These are phyloP conservation scores for Smittium culicis DNA, from an alignment of 371 early-diverging fungal species.

Conservation along the genomic window DNA sequence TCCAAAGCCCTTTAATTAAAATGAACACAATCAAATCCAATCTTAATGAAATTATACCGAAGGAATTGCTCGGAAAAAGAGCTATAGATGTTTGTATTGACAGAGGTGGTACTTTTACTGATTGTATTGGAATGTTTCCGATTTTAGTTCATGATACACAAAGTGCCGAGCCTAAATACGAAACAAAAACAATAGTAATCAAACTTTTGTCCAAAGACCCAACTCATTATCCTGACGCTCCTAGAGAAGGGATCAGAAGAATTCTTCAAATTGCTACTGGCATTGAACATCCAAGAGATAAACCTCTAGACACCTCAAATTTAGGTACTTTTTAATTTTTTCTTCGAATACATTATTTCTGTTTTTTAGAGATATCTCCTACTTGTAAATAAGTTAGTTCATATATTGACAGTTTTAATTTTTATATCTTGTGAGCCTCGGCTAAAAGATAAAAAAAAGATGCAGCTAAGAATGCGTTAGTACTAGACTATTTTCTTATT, in stretches of 20 bases:
- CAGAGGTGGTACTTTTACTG: slow-evolving; percentile 81
- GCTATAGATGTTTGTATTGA: slow-evolving; percentile 59
- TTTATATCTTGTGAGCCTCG: too few relatives aligned
- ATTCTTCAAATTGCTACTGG: slow-evolving; percentile 76
- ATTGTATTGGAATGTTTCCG: slow-evolving; percentile 54
- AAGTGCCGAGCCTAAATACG: slow-evolving; percentile 35
- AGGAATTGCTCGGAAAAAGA: slow-evolving; percentile 16
- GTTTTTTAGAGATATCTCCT: too few relatives aligned
- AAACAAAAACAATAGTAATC: slow-evolving; percentile 29
- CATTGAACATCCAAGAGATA: slow-evolving; percentile 44
- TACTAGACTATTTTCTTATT: not conserved
- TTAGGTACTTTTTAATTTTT: slow-evolving; percentile 21
- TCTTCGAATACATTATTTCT: too few relatives aligned
- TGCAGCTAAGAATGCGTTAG: slow-evolving; percentile 29
- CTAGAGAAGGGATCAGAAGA: slow-evolving; percentile 83
- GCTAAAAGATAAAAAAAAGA: too few relatives aligned
- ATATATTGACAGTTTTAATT: too few relatives aligned
- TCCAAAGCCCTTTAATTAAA: too few relatives aligned
- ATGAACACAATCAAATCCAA: too few relatives aligned
- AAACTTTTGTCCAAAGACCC: slow-evolving; percentile 89
- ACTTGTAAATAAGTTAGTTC: too few relatives aligned
- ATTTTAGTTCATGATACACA: slow-evolving; percentile 38
- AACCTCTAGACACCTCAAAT: slow-evolving; percentile 56
- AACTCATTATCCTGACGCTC: slow-evolving; percentile 82
- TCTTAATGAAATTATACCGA: not conserved